Percentiles rank a stretch among this genome's conserved stretches.
phyloP scores from a whole-genome alignment of 106 monocot genomes.

The Apostasia ramifera region DNA sequence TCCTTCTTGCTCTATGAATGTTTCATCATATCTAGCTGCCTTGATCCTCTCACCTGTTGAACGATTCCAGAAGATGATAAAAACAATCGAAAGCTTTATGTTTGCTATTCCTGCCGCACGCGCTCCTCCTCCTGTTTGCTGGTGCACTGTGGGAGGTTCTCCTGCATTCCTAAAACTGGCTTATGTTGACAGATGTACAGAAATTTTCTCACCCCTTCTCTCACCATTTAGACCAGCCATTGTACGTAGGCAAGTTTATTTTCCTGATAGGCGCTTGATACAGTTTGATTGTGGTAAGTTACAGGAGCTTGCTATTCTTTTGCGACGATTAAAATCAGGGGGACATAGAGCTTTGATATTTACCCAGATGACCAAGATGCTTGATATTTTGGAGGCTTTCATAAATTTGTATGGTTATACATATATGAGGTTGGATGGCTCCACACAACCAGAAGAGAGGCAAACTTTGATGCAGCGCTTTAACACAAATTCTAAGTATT shows the following conservation, averaged over 20 bases:
- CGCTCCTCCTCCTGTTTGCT: slow-evolving; percentile 66
- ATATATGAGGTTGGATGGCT: slow-evolving; percentile 98
- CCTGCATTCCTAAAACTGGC: slow-evolving; percentile 43
- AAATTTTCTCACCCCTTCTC: slow-evolving; percentile 59
- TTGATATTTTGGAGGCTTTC: slow-evolving; percentile 93
- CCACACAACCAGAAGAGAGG: slow-evolving; percentile 94
- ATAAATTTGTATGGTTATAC: slow-evolving; percentile 99
- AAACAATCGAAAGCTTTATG: slow-evolving; percentile 75
- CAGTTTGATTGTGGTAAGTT: slow-evolving; percentile 99
- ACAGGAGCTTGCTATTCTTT: slow-evolving; percentile 77
- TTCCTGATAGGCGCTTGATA: slow-evolving; percentile 93
- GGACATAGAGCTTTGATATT: slow-evolving; percentile 96
- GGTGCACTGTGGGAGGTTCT: slow-evolving; percentile 67
- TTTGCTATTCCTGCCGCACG: slow-evolving; percentile 96
- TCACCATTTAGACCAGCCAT: slow-evolving; percentile 78
- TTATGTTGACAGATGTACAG: slow-evolving; percentile 44
- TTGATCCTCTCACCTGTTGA: slow-evolving; percentile 69
- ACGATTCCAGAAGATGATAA: slow-evolving; percentile 60
- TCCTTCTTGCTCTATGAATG: slow-evolving; percentile 71
- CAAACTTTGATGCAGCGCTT: slow-evolving; percentile 98
- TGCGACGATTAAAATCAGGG: slow-evolving; percentile 76
- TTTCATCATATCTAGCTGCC: slow-evolving; percentile 77
- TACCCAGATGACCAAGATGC: slow-evolving; percentile 99
- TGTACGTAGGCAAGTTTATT: slow-evolving; percentile 93
- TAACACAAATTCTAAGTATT: slow-evolving; percentile 91